These are phyloP conservation scores for Daldinia loculata DNA, from an alignment of 495 filamentous ascomycete species.

Conservation along the genomic window DNA sequence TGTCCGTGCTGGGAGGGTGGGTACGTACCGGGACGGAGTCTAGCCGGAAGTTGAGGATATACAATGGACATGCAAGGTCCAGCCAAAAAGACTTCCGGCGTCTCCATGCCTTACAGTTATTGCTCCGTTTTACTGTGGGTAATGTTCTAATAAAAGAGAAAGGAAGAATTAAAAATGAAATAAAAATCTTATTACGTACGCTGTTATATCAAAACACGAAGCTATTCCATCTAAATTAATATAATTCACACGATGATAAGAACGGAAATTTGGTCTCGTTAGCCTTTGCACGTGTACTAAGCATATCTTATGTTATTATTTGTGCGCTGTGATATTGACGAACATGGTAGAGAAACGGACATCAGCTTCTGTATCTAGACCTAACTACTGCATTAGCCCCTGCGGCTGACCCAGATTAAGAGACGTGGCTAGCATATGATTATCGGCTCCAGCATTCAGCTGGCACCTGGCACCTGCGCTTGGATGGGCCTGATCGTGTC, in stretches of 20 bases:
- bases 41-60: slow-evolving; percentile 31
- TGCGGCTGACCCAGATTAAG: slow-evolving; percentile 36
- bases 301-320: neutral
- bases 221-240: slow-evolving; percentile 10
- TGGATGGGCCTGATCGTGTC: slow-evolving; percentile 12
- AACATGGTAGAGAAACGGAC: slow-evolving; percentile 16
- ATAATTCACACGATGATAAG: neutral
- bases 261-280: neutral
- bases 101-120: slow-evolving; percentile 31
- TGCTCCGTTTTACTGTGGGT: slow-evolving; percentile 29
- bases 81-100: slow-evolving; percentile 21
- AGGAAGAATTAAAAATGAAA: neutral
- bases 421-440: slow-evolving; percentile 14
- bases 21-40: slow-evolving; percentile 33
- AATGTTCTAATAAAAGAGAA: slow-evolving; percentile 33
- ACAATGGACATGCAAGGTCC: slow-evolving; percentile 28
- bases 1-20: slow-evolving; percentile 14
- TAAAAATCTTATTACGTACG: neutral
- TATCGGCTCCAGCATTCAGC: slow-evolving; percentile 18
- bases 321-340: slow-evolving; percentile 13
- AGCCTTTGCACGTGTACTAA: neutral
- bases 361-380: slow-evolving; percentile 29
- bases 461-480: slow-evolving; percentile 8
- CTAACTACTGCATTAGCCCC: slow-evolving; percentile 26
- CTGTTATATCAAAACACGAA: slow-evolving; percentile 10